These are phyloP conservation scores for Balansia obtecta DNA, from an alignment of 2,329 filamentous ascomycete genomes.

Conservation along the genomic window DNA sequence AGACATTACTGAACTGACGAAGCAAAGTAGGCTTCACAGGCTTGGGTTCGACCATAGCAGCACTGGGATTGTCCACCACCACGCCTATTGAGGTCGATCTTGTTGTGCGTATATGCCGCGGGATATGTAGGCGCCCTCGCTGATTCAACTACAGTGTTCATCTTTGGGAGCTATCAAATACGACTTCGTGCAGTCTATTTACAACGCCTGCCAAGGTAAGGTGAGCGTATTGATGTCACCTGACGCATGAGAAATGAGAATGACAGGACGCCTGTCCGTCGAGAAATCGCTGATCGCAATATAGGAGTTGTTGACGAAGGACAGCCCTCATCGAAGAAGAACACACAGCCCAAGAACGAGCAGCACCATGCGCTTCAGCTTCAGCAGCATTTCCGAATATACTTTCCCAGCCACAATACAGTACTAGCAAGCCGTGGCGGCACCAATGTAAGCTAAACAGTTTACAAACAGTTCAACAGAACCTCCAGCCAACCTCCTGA, in stretches of 20 bases:
- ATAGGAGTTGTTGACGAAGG: not conserved
- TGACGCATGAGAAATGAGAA: slow-evolving; percentile 5
- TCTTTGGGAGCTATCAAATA: slow-evolving; percentile 69
- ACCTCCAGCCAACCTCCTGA: slow-evolving; percentile 5
- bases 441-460: slow-evolving; percentile 13
- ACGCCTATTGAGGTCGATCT: slow-evolving; percentile 57
- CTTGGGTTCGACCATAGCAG: slow-evolving; percentile 52
- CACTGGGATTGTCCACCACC: slow-evolving; percentile 47
- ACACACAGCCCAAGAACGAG: not conserved
- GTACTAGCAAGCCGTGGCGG: slow-evolving; percentile 54
- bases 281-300: not conserved
- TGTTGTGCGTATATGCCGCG: slow-evolving; percentile 36
- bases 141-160: slow-evolving; percentile 42
- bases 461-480: not conserved
- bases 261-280: not conserved
- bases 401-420: slow-evolving; percentile 67
- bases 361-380: not conserved
- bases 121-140: not conserved
- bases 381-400: slow-evolving; percentile 51
- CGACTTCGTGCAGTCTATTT: slow-evolving; percentile 48
- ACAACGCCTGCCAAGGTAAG: slow-evolving; percentile 42
- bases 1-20: not conserved
- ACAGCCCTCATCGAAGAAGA: not conserved
- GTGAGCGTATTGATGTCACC: slow-evolving; percentile 7
- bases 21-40: slow-evolving; percentile 53